A percentile compares a stretch with the other conserved stretches of the same genome.
Evolutionary conservation across 805 yeast species (phyloP).

Genomic region (Tetrapisispora pingtungensis): DNA sequence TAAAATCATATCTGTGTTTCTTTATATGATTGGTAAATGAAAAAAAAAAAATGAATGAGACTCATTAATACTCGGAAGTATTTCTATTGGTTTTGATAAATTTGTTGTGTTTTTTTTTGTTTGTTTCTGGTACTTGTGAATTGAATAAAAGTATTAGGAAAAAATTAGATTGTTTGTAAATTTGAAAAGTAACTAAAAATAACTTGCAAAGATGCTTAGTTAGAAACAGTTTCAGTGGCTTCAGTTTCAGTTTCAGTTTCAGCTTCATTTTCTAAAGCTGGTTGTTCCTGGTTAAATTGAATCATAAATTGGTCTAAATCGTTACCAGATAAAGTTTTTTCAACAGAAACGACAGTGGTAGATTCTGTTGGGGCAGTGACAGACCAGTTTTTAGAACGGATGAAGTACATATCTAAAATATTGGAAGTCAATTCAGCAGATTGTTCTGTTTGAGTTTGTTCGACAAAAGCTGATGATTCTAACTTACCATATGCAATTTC

Average conservation of each 20-base stretch:
- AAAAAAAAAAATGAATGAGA: background rate
- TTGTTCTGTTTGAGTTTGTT: background rate
- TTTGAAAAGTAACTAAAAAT: background rate
- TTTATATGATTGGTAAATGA: background rate
- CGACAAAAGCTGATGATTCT: slow-evolving; percentile 2
- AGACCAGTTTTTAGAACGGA: slow-evolving; percentile 25
- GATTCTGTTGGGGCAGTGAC: slow-evolving; percentile 15
- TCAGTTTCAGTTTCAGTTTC: slow-evolving; percentile 13
- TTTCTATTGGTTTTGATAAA: background rate
- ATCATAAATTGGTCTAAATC: slow-evolving; percentile 18
- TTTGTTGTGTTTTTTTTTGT: background rate
- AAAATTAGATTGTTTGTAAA: no score
- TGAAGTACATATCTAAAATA: slow-evolving; percentile 17
- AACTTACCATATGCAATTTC: slow-evolving; percentile 19
- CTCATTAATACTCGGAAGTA: background rate
- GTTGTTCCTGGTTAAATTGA: background rate
- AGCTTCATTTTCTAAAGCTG: background rate
- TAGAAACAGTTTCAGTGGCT: slow-evolving; percentile 4
- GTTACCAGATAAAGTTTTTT: slow-evolving; percentile 13
- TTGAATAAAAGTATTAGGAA: no score
- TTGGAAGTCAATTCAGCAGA: slow-evolving; percentile 3
- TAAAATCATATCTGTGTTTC: background rate
- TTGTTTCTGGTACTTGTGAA: no score
- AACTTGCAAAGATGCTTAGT: background rate
- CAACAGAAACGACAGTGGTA: slow-evolving; percentile 10